Conservation (phyloP, 2,329 filamentous ascomycete species). For the Polytolypa hystricis region DNA sequence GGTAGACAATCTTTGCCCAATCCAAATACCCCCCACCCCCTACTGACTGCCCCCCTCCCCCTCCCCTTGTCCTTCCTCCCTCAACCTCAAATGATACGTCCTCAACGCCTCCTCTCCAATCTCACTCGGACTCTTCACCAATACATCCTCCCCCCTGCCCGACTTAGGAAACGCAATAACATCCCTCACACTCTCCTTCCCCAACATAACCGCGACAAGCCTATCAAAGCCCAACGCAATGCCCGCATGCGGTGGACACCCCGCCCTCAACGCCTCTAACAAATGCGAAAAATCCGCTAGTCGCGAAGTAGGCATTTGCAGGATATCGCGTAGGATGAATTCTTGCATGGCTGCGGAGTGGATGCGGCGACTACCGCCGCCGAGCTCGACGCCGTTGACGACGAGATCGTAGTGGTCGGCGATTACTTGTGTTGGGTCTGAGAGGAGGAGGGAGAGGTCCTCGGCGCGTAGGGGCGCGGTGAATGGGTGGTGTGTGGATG, state of each 20-base stretch:
- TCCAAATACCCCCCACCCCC: too few species aligned
- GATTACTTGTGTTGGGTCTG: constrained; percentile 57
- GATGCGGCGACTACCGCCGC: constrained; percentile 85
- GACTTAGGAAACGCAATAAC: constrained; percentile 97
- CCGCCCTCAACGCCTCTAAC: constrained; percentile 66
- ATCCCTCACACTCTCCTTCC: constrained; percentile 68
- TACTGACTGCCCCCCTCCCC: background rate
- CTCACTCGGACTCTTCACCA: constrained; percentile 65
- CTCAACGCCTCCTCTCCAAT: constrained; percentile 51
- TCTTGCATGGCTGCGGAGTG: constrained; percentile 75
- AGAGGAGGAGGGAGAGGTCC: constrained; percentile 65
- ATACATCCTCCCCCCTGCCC: constrained; percentile 73
- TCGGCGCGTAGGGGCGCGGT: constrained; percentile 64
- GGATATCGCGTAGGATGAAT: constrained; percentile 69
- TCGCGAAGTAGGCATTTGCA: constrained; percentile 62
- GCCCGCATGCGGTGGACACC: constrained; percentile 89
- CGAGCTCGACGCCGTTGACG: constrained; percentile 87
- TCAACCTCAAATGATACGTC: constrained; percentile 46
- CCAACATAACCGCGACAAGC: constrained; percentile 67
- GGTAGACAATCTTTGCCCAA: too few species aligned
- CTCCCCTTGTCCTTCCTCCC: constrained; percentile 10
- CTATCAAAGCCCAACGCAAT: constrained; percentile 89
- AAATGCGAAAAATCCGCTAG: constrained; percentile 78
- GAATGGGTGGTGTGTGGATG: constrained; percentile 90
- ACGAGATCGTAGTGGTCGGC: constrained; percentile 95